Base-by-base conservation (phyloP, 345 rosid genomes). In the Nephelium lappaceum region DNA sequence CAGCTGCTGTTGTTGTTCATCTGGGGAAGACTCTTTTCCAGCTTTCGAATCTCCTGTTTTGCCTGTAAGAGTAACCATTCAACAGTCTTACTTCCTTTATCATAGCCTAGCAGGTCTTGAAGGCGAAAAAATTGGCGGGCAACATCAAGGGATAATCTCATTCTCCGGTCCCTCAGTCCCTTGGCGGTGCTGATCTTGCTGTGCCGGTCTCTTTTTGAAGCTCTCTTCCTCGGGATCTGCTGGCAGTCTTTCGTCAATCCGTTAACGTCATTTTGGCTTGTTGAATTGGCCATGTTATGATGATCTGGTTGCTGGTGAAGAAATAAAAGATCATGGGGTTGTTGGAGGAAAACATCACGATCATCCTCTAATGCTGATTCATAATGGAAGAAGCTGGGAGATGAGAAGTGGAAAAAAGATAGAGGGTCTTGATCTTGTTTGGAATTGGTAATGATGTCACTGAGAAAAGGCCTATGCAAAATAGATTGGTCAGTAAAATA, bases 121-220 rank as follows among this genome's bases (percentile, higher is more conserved):
- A 95, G 82, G 61, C 93, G 90, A 25, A 93, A 95, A 79, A 95
- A 91, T 62, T 87, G 81, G 8, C 82, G 82, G 14, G 98, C 98
- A 23, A 91, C 93, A 39, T 90, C 90, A 19, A 90, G 83, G 8
- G 98, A 95, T 79, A 95, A 78, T 81, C 98, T 89, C 93, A 95
- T 90, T 70, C 98, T 84, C 81, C 98, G 86, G 45, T 95, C 97
- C 78, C 98, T 81, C 5, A 87, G 89, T 21, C 98, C 98, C 39
- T 85, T 89, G 11, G 95, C 96, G 0, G 98, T 95, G 74, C 82
- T 73, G 69, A 95, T 93, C 88, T 95, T 95, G 87, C 98, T 95
- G 80, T 95, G 97, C 66, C 96, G 86, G 73, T 93, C 98, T 66
- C 80, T 88, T 83, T 89, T 93, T 27, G 84, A 78, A 42, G 79